Evolutionary conservation across 2,329 filamentous ascomycete species (phyloP).

Genomic region (Fonsecaea multimorphosa): DNA sequence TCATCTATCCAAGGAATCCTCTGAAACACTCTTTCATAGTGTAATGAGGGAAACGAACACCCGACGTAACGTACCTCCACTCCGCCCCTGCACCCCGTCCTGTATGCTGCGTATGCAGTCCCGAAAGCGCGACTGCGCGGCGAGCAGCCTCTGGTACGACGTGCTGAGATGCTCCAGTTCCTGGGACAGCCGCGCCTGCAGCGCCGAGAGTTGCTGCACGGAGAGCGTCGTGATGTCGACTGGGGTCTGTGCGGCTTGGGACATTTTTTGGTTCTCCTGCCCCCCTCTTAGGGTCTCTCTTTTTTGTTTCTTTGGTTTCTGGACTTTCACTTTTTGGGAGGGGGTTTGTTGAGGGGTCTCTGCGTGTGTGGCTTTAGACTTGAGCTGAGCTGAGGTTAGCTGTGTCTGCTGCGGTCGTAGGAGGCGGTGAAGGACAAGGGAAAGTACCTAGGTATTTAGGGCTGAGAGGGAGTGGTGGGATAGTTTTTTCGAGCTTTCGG

Average conservation of each 20-base stretch:
- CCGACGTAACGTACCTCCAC: slow-evolving; percentile 27
- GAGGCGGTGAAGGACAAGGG: neutral
- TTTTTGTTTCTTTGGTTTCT: too few relatives aligned
- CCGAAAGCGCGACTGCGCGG: slow-evolving; percentile 87
- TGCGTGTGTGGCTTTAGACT: too few relatives aligned
- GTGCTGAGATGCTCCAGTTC: slow-evolving; percentile 92
- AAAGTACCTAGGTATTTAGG: neutral
- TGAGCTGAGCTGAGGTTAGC: too few relatives aligned
- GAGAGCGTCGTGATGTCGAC: slow-evolving; percentile 79
- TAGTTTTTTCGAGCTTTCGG: neutral
- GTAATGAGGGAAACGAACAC: neutral
- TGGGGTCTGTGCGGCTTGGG: slow-evolving; percentile 40
- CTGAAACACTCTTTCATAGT: too few relatives aligned
- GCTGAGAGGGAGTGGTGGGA: neutral
- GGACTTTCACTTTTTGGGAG: neutral
- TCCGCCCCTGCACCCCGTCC: slow-evolving; percentile 54
- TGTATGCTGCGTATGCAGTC: slow-evolving; percentile 84
- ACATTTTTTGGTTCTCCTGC: slow-evolving; percentile 18
- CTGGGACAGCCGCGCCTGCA: slow-evolving; percentile 95
- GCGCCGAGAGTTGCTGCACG: slow-evolving; percentile 81
- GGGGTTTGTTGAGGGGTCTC: neutral
- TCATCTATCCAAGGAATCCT: neutral
- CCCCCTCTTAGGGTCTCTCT: neutral
- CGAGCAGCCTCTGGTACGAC: slow-evolving; percentile 87
- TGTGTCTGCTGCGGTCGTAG: too few relatives aligned